Evolutionary conservation across 371 early-diverging fungal species (phyloP).

Genomic region (Mucor lusitanicus): DNA sequence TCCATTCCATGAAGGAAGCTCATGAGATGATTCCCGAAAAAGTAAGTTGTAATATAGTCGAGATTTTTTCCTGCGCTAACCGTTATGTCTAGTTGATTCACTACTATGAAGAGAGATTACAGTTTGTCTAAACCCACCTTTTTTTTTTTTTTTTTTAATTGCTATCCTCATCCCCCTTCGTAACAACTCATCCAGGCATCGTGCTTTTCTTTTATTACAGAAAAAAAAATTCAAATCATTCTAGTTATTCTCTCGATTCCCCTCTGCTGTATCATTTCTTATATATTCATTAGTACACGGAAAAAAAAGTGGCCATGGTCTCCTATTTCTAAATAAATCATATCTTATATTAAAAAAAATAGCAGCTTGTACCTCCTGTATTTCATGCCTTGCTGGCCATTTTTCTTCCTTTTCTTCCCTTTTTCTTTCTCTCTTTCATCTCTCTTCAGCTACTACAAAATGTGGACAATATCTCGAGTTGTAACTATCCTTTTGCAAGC

Average conservation of each 20-base stretch:
- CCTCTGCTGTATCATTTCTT: background rate
- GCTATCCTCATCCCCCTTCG: background rate
- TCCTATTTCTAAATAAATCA: conserved; percentile 1
- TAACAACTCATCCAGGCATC: background rate
- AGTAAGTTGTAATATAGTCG: conserved; percentile 13
- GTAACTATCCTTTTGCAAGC: conserved; percentile 25
- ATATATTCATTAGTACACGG: background rate
- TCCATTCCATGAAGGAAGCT: conserved; percentile 30
- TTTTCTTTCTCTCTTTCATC: conserved; percentile 3
- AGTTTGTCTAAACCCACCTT: conserved; percentile 12
- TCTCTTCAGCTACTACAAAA: conserved; percentile 2
- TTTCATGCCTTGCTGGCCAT: background rate
- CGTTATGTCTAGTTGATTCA: conserved; percentile 20
- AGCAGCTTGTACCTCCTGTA: background rate
- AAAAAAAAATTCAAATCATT: background rate
- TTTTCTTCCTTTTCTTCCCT: conserved; percentile 1
- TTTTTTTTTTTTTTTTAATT: no score
- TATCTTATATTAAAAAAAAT: background rate
- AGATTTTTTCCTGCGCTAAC: background rate
- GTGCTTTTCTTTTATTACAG: background rate
- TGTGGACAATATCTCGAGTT: conserved; percentile 48
- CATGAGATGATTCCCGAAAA: conserved; percentile 26
- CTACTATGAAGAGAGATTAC: conserved; percentile 28
- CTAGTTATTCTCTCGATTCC: background rate
- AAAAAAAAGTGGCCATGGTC: background rate